A percentile compares a stretch with the other conserved stretches of the same genome.
phyloP scores from a whole-genome alignment of 495 filamentous ascomycete genomes.

The Evernia prunastri region DNA sequence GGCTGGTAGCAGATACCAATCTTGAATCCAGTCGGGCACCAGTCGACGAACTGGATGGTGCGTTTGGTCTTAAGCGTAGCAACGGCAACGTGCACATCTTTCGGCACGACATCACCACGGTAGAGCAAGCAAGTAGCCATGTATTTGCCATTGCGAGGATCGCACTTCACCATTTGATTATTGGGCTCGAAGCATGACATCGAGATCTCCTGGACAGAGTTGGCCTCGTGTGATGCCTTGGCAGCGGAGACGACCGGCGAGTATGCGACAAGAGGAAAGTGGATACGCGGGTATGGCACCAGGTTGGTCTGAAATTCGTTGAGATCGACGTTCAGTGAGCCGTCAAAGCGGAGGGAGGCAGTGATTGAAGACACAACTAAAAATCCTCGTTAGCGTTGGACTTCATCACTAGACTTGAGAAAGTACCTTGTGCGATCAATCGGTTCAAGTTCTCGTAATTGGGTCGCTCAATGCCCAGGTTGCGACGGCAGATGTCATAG shows the following conservation, averaged over 20 bases:
- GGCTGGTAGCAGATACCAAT: slow-evolving; percentile 99
- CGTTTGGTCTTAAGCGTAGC: slow-evolving; percentile 96
- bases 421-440: slow-evolving; percentile 85
- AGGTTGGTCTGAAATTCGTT: slow-evolving; percentile 99
- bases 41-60: slow-evolving; percentile 98
- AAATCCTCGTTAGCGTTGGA: slow-evolving; percentile 3
- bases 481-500: slow-evolving; percentile 97
- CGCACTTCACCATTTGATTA: slow-evolving; percentile 99
- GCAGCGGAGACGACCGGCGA: slow-evolving; percentile 86
- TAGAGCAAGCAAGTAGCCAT: slow-evolving; percentile 98
- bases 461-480: slow-evolving; percentile 92
- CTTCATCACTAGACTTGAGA: not conserved
- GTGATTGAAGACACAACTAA: slow-evolving; percentile 96
- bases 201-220: slow-evolving; percentile 61
- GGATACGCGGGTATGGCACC: slow-evolving; percentile 97
- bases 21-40: slow-evolving; percentile 99
- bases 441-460: slow-evolving; percentile 98
- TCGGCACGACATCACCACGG: slow-evolving; percentile 95
- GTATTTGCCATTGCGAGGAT: slow-evolving; percentile 98
- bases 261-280: slow-evolving; percentile 97
- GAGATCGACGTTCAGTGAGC: slow-evolving; percentile 96
- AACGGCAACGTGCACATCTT: slow-evolving; percentile 86
- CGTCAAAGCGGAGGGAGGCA: slow-evolving; percentile 95
- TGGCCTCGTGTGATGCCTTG: slow-evolving; percentile 90
- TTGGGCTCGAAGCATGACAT: slow-evolving; percentile 68